phyloP scores from a whole-genome alignment of 345 rosid species.

The Sisymbrium irio region DNA sequence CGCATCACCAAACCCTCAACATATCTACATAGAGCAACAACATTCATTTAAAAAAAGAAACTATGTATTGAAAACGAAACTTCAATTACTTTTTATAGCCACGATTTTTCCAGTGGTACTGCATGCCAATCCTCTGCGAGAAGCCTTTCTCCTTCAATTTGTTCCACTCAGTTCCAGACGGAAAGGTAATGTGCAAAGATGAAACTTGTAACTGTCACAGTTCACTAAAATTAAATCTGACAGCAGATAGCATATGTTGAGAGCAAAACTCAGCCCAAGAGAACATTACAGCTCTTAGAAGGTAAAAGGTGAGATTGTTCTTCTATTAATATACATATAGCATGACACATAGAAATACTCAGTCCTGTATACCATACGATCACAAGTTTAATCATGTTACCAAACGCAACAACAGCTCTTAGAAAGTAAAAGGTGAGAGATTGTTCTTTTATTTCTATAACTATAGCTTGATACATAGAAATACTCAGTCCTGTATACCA shows the following conservation, averaged over 20 bases:
- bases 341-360: too few relatives aligned
- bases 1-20: neutral
- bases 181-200: slow-evolving; percentile 81
- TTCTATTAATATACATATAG: neutral
- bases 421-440: neutral
- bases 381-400: too few relatives aligned
- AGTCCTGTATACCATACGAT: too few relatives aligned
- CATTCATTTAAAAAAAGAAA: neutral
- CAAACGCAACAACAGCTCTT: too few relatives aligned
- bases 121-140: slow-evolving; percentile 87
- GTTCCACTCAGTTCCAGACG: slow-evolving; percentile 77
- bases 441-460: neutral
- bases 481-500: too few relatives aligned
- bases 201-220: slow-evolving; percentile 68
- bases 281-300: neutral
- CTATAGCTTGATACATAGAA: too few relatives aligned
- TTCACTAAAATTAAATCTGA: slow-evolving; percentile 4
- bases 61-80: neutral
- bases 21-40: neutral
- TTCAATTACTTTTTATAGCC: slow-evolving; percentile 67
- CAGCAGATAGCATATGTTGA: slow-evolving; percentile 4
- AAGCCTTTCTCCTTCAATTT: slow-evolving; percentile 68
- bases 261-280: neutral
- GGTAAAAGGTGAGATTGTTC: neutral
- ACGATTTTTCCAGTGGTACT: slow-evolving; percentile 90